Base-by-base conservation (phyloP, 2,329 filamentous ascomycete genomes). In the Scytalidium lignicola region DNA sequence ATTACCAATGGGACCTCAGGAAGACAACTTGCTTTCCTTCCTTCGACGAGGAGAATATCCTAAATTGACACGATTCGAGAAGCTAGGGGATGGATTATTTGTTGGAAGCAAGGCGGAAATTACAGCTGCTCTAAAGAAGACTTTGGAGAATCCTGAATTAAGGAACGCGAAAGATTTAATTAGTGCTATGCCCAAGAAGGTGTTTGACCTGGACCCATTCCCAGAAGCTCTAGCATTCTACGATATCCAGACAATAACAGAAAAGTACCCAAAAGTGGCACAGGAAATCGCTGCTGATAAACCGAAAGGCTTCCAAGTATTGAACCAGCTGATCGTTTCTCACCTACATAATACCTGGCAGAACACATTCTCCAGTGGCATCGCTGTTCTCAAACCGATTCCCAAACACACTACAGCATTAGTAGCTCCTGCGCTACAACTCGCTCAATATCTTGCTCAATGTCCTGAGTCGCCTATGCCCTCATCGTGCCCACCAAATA, bases 261-360 rank as follows among this genome's bases (percentile, higher is more conserved):
- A 74, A 22, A 80, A 81, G 53, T 96, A 95, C 67, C 70, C 75
- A 22, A 74, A 79, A 39, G 74, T 96, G 44, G 78, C 78, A 18
- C 79, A 87, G 45, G 79, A 79, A 48, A 74, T 90, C 39, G 65
- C 70, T 4, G 72, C 75, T 28, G 72, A 75, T 48, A 76, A 76
- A 13, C 76, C 79, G 23, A 72, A 75, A 42, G 88, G 86, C 2
- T 73, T 92, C 20, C 69, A 70, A 47, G 73, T 78, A 45, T 79
- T 97, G 28, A 85, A 86, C 51, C 72, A 79, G 42, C 77, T 97
- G 51, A 88, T 96, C 64, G 91, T 88, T 61, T 79, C 85, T 2
- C 93, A 97, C 66, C 75, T 97, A 3, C 91, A 96, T 64, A 78
- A 78, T 47, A 86, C 83, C 10, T 97, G 93, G 81, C 90, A 95